Percentiles rank a stretch among this genome's conserved stretches.
phyloP scores from a whole-genome alignment of 441 rosid genomes.

The Theobroma grandiflorum region DNA sequence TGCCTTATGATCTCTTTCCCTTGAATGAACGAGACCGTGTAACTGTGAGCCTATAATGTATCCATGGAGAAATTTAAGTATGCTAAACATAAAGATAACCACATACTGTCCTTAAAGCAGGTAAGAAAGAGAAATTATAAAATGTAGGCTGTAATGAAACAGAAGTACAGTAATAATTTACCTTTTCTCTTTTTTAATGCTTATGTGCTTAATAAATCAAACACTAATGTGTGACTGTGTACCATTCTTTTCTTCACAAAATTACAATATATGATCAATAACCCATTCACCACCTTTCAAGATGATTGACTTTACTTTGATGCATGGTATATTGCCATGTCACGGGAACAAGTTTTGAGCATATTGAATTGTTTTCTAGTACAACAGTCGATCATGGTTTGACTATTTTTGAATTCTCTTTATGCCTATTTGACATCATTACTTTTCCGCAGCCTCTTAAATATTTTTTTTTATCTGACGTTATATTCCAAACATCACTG shows the following conservation, averaged over 20 bases:
- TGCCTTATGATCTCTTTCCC: not conserved
- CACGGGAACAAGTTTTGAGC: conserved; percentile 1
- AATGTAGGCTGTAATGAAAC: not conserved
- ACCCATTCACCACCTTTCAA: not conserved
- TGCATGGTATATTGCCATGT: not conserved
- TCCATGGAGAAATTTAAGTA: conserved; percentile 11
- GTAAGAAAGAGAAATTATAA: not conserved
- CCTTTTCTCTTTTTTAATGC: not conserved
- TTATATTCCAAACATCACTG: not conserved
- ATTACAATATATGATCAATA: not conserved
- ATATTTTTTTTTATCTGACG: not conserved
- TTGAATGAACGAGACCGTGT: not conserved
- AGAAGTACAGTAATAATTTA: not conserved
- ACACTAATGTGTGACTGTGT: not conserved
- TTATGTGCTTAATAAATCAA: not conserved
- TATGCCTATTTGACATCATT: too few relatives aligned
- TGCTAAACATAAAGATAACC: not conserved
- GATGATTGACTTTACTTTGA: not conserved
- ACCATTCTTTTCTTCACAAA: not conserved
- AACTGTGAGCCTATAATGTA: not conserved
- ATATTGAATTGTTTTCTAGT: not conserved
- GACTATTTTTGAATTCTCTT: not conserved
- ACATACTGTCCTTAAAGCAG: not conserved
- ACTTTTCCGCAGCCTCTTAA: too few relatives aligned
- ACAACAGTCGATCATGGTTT: not conserved